Conservation (phyloP, 139 green algal genomes). For the Desmodesmus armatus region DNA sequence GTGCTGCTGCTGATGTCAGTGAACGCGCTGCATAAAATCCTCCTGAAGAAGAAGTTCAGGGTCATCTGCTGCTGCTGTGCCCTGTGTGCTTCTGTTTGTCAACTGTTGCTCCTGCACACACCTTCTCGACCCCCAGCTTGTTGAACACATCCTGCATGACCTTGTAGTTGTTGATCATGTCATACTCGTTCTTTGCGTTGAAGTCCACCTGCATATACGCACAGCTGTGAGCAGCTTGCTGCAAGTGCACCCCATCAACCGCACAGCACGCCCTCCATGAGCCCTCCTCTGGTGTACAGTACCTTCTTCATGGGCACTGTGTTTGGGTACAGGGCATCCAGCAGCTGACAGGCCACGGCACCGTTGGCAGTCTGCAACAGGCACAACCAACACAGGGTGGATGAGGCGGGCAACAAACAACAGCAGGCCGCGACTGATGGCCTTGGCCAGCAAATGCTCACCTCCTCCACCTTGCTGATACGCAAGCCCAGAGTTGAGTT, state of each 20-base stretch:
- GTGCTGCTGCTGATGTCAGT: not conserved
- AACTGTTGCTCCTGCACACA: no score
- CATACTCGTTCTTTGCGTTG: conserved; percentile 96
- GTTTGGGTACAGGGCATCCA: conserved; percentile 91
- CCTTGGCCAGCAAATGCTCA: not conserved
- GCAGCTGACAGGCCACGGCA: conserved; percentile 91
- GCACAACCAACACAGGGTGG: not conserved
- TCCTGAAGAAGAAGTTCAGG: not conserved
- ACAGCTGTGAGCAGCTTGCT: not conserved
- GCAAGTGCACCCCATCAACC: not conserved
- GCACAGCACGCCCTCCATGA: not conserved
- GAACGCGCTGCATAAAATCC: not conserved
- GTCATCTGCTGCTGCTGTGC: not conserved
- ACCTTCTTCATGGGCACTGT: conserved; percentile 92
- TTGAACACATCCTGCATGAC: conserved; percentile 95
- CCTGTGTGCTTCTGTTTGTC: no score
- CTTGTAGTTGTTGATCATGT: conserved; percentile 98
- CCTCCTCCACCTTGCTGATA: conserved; percentile 92
- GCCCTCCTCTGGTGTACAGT: not conserved
- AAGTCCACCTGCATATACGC: conserved; percentile 88
- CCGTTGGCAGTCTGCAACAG: conserved; percentile 76
- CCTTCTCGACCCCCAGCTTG: conserved; percentile 91
- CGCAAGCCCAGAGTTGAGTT: conserved; percentile 87
- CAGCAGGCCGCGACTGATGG: not conserved
- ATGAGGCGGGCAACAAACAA: not conserved